phyloP scores from a whole-genome alignment of 371 early-diverging fungal genomes.

The Mucor racemosus region DNA sequence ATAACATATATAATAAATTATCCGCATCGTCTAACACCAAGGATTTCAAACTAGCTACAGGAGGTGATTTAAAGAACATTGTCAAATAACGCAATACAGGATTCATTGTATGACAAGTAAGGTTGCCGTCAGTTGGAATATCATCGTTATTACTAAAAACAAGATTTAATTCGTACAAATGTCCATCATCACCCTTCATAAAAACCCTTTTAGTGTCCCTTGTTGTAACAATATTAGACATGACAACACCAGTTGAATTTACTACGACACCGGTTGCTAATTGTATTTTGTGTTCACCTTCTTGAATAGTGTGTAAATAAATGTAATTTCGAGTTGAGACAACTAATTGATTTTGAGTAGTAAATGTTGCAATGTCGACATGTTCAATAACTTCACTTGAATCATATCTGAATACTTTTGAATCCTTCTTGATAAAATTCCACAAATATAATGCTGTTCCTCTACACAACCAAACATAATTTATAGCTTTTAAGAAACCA shows the following conservation, averaged over 20 bases:
- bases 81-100: constrained; percentile 15
- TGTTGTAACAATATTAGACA: constrained; percentile 12
- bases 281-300: neutral
- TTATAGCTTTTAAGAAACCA: constrained; percentile 15
- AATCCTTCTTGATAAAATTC: constrained; percentile 3
- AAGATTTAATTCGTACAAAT: constrained; percentile 78
- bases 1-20: constrained; percentile 7
- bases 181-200: constrained; percentile 84
- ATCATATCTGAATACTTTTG: constrained; percentile 19
- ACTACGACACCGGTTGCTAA: neutral
- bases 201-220: constrained; percentile 79
- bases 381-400: constrained; percentile 15
- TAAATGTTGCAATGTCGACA: constrained; percentile 11
- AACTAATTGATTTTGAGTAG: constrained; percentile 5
- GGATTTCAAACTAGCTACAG: constrained; percentile 9
- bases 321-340: constrained; percentile 16
- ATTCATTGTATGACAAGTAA: constrained; percentile 11
- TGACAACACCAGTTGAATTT: constrained; percentile 3
- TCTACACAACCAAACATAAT: constrained; percentile 17
- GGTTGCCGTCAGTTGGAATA: neutral
- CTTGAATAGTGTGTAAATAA: constrained; percentile 17
- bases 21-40: constrained; percentile 11
- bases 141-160: neutral
- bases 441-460: constrained; percentile 17
- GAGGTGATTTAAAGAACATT: constrained; percentile 14